These are phyloP conservation scores for Penicillium vulpinum DNA, from an alignment of 2,329 filamentous ascomycete genomes.

Conservation along the genomic window DNA sequence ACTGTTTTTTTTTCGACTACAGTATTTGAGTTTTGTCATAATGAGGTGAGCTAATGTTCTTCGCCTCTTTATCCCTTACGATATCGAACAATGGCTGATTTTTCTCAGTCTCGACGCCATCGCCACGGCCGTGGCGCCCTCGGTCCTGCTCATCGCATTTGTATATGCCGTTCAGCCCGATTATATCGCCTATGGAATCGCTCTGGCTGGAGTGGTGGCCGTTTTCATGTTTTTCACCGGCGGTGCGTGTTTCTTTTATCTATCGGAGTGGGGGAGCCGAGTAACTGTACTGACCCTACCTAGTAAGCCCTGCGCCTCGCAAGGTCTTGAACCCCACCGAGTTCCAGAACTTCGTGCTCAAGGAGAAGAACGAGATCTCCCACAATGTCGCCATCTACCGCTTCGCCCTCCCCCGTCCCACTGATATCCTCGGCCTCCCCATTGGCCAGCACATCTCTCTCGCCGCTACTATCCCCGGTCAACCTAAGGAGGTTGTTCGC, in stretches of 20 bases:
- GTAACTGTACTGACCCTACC: conserved; percentile 14
- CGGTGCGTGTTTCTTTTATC: conserved; percentile 56
- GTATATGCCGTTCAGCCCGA: conserved; percentile 76
- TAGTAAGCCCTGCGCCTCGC: conserved; percentile 60
- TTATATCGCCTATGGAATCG: conserved; percentile 70
- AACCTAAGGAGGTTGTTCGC: conserved; percentile 78
- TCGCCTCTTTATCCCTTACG: not conserved
- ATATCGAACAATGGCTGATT: conserved; percentile 14
- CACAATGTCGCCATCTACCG: conserved; percentile 99
- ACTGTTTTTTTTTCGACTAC: not conserved
- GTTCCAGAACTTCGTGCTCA: conserved; percentile 90
- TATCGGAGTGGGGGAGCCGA: not conserved
- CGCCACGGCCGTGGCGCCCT: conserved; percentile 80
- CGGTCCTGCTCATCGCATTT: conserved; percentile 73
- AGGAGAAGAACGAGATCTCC: conserved; percentile 91
- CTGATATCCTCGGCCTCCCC: conserved; percentile 85
- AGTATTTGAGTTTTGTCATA: conserved; percentile 7
- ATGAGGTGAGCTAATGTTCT: conserved; percentile 31
- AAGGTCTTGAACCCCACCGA: conserved; percentile 82
- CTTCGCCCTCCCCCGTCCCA: conserved; percentile 76
- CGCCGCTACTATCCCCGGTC: conserved; percentile 75
- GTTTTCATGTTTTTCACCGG: conserved; percentile 70
- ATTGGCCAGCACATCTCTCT: conserved; percentile 99
- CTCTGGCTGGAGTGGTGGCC: conserved; percentile 65
- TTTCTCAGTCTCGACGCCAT: conserved; percentile 53